Evolutionary conservation across 495 filamentous ascomycete species (phyloP).

Genomic region (Amniculicola lignicola): DNA sequence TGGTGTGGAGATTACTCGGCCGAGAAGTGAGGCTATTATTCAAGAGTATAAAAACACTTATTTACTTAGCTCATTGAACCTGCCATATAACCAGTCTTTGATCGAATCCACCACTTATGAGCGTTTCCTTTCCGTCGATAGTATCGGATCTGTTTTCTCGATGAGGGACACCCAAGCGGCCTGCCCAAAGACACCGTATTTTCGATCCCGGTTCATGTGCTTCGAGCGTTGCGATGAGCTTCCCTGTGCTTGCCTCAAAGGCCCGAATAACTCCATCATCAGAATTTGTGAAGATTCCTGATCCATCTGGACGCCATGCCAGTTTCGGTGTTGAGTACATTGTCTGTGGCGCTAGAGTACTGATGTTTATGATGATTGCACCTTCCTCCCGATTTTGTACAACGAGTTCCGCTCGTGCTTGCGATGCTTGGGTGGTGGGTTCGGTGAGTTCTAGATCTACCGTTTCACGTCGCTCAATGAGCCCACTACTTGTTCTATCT

Average conservation of each 20-base stretch:
- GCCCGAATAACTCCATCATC: conserved; percentile 67
- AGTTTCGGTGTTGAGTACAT: conserved; percentile 64
- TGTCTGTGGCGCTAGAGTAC: conserved; percentile 64
- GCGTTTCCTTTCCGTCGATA: conserved; percentile 52
- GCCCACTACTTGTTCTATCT: not conserved
- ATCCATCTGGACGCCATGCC: conserved; percentile 63
- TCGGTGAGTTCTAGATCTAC: not conserved
- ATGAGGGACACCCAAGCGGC: conserved; percentile 29
- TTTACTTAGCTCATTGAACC: no score
- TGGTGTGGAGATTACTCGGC: no score
- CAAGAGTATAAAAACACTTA: no score
- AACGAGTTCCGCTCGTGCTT: conserved; percentile 49
- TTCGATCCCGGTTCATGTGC: conserved; percentile 61
- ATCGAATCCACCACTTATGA: conserved; percentile 70
- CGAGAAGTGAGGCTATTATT: no score
- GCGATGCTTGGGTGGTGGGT: conserved; percentile 47
- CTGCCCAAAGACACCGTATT: conserved; percentile 64
- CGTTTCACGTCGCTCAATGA: not conserved
- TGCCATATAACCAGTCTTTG: conserved; percentile 61
- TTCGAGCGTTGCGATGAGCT: conserved; percentile 50
- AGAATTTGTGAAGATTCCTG: conserved; percentile 66
- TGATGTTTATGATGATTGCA: conserved; percentile 57
- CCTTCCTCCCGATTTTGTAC: conserved; percentile 58
- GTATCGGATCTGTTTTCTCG: not conserved
- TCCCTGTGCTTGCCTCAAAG: conserved; percentile 60